Base-by-base conservation (phyloP, 257 asterid species). In the Linderniella brevidens region DNA sequence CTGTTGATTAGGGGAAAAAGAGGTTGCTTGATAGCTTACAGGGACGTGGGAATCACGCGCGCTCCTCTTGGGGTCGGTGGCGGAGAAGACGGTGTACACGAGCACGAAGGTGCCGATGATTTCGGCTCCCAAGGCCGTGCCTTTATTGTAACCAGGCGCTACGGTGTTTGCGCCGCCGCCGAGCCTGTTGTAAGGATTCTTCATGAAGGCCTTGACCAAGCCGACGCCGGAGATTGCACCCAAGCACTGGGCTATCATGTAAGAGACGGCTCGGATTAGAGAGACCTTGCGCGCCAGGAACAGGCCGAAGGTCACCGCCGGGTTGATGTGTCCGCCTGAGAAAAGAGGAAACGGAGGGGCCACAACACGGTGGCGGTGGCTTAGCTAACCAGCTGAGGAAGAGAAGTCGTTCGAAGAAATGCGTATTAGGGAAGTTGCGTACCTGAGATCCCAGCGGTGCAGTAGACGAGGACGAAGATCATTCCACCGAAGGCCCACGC, bases 21-120 rank as follows among this genome's bases (percentile, higher is more conserved):
- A n/a, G n/a, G n/a, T n/a, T n/a, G n/a, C n/a, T n/a, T n/a, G n/a
- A n/a, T n/a, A 25, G 54, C 77, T 69, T 72, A 83, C 95, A 35
- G 96, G 94, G 56, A 86, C 74, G 64, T 86, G 96, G n/a, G 96
- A 86, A 72, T 86, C 96, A 44, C 96, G 96, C 0, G 96, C 96
- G 59, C 69, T 86, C 46, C 96, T 66, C 66, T 86, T 86, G 36
- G 96, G 92, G 60, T 86, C 96, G 4, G 96, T 86, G 35, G 96
- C 96, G 36, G 96, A 78, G 25, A 5, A 25, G 32, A 25, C 32
- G 32, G 32, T 25, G 32, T 25, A 25, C 6, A 25, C 32, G 3
- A 25, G 32, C 32, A 25, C 32, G 32, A 25, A 25, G 32, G 32
- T 25, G 32, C 32, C 32, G 32, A 25, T 25, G 32, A 25, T 25